Conservation (phyloP, 371 early-diverging fungal genomes). For the Mortierella sp. region DNA sequence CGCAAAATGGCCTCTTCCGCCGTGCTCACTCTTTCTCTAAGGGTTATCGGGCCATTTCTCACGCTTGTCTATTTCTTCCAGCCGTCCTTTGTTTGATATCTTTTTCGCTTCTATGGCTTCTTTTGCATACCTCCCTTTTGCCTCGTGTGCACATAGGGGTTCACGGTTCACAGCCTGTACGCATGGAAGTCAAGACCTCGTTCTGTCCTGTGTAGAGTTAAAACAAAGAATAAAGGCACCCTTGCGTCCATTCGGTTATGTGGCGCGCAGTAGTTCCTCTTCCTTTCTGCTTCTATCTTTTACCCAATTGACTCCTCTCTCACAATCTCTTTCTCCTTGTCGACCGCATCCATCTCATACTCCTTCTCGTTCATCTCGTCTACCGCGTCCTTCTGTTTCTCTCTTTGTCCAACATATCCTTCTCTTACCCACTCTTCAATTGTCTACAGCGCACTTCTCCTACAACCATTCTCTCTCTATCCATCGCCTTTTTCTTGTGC, state of each 20-base stretch:
- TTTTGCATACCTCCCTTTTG: constrained; percentile 2
- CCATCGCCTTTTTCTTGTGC: not conserved
- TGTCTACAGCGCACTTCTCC: not conserved
- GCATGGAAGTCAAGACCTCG: not conserved
- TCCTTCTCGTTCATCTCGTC: not conserved
- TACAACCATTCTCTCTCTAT: not conserved
- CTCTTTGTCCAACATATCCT: not conserved
- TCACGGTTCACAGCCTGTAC: not conserved
- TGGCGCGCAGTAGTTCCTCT: not conserved
- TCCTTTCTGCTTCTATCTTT: not conserved
- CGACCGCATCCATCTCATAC: not conserved
- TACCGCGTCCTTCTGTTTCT: not conserved
- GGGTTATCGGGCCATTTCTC: constrained; percentile 6
- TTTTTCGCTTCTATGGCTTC: not conserved
- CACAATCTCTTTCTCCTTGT: not conserved
- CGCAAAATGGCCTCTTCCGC: not conserved
- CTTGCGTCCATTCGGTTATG: not conserved
- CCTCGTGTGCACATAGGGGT: constrained; percentile 12
- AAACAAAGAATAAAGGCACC: not conserved
- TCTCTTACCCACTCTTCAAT: not conserved
- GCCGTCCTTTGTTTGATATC: not conserved
- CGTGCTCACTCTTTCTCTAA: constrained; percentile 1
- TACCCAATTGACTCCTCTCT: not conserved
- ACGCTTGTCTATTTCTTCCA: not conserved
- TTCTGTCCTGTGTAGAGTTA: not conserved